These are phyloP conservation scores for Salix dunnii DNA, from an alignment of 345 rosid species.

Conservation along the genomic window DNA sequence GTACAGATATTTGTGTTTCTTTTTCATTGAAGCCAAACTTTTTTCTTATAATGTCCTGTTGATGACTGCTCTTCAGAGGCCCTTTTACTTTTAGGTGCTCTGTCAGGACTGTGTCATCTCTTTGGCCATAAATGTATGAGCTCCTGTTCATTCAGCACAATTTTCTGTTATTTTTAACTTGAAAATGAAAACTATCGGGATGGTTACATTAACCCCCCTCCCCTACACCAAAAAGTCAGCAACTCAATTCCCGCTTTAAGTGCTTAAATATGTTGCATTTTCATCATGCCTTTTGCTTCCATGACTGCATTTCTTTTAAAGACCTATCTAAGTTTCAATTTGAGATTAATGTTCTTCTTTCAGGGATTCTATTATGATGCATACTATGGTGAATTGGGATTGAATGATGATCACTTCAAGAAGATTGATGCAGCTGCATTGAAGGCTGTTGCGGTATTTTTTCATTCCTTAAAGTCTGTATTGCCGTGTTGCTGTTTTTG, in stretches of 20 bases:
- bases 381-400: constrained; percentile 76
- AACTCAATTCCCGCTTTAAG: background rate
- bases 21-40: background rate
- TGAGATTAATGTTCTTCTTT: constrained; percentile 9
- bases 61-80: background rate
- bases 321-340: background rate
- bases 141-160: background rate
- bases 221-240: background rate
- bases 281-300: background rate
- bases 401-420: constrained; percentile 87
- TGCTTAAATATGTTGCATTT: background rate
- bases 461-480: constrained; percentile 12
- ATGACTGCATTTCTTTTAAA: background rate
- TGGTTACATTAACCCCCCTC: background rate
- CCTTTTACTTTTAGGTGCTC: background rate
- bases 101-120: background rate
- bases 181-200: background rate
- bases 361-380: constrained; percentile 99
- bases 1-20: background rate
- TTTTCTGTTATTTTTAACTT: background rate
- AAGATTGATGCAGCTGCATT: constrained; percentile 61
- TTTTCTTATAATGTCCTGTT: background rate
- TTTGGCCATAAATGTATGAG: background rate
- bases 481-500: background rate
- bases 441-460: constrained; percentile 70